A percentile compares a stretch with the other conserved stretches of the same genome.
Conservation (phyloP, 2,329 filamentous ascomycete species). For the Fusarium dimerum region DNA sequence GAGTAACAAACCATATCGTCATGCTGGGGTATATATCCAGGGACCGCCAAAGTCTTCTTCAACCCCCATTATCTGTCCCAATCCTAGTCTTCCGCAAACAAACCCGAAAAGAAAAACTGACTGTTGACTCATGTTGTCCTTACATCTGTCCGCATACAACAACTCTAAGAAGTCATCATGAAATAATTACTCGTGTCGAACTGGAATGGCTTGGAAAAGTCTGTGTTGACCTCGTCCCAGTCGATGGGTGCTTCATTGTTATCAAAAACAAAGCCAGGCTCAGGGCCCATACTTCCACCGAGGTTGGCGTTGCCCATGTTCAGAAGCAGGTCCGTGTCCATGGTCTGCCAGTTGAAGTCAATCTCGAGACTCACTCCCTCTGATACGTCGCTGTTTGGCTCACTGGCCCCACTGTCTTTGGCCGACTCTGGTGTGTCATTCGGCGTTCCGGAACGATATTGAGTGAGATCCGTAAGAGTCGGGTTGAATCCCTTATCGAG, state of each 20-base stretch:
- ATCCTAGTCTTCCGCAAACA: background rate
- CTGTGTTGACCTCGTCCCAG: slow-evolving; percentile 53
- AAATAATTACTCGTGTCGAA: slow-evolving; percentile 47
- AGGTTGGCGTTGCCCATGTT: slow-evolving; percentile 41
- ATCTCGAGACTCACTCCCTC: slow-evolving; percentile 57
- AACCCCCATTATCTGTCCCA: slow-evolving; percentile 14
- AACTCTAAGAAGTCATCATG: slow-evolving; percentile 30
- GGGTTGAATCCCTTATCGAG: slow-evolving; percentile 39
- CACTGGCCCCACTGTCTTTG: slow-evolving; percentile 60
- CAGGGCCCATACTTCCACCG: slow-evolving; percentile 13
- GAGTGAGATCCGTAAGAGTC: slow-evolving; percentile 53
- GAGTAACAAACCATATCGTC: slow-evolving; percentile 21
- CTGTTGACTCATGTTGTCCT: slow-evolving; percentile 3
- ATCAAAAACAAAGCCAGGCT: slow-evolving; percentile 34
- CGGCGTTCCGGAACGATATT: slow-evolving; percentile 58
- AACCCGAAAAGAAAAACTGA: background rate
- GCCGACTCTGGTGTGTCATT: slow-evolving; percentile 66
- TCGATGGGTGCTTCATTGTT: slow-evolving; percentile 28
- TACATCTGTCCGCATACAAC: background rate
- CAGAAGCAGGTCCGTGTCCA: slow-evolving; percentile 45
- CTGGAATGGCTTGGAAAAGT: slow-evolving; percentile 55
- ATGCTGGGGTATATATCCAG: slow-evolving; percentile 33
- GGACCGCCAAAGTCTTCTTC: slow-evolving; percentile 11
- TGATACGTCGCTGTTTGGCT: slow-evolving; percentile 63
- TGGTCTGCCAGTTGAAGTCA: slow-evolving; percentile 50